Base-by-base conservation (phyloP, 192 early-diverging fungal species). In the Oehlia diaphana region DNA sequence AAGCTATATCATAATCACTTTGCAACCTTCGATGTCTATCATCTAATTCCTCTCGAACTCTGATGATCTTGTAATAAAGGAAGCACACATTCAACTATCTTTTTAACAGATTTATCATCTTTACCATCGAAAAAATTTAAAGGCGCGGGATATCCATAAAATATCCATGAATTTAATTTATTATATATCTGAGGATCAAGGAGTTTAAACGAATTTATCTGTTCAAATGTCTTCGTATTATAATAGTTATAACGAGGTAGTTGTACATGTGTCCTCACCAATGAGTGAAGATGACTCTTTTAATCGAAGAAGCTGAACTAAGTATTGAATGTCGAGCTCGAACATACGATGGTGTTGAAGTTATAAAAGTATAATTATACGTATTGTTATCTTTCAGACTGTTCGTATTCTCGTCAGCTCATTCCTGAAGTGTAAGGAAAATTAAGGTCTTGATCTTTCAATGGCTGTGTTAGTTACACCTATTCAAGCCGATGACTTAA, bases 21-120 rank as follows among this genome's bases (percentile, higher is more conserved):
- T 77, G 78, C 12, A 70, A 50, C 28, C 33, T 47, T 66, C 70
- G 58, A 84, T 82, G 4, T 77, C 79, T 35, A 79, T 79, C 31
- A 66, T 58, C 9, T 35, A 82, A 19, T 13, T 82, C 79, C 7
- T 82, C 68, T 33, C 76, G 75, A 58, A 4, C 61, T 83, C 97
- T 72, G 97, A 96, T 23, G 95, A 92, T 26, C 95, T 97, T 85
- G 93, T 98, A 31, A 95, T 58, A 58, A 58, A 6, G 53, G 7
- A 58, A 19, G 5, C 21, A 58, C 1, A 58, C 53, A 58, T 21
- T 58, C 53, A 58, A 58, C 53, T 19, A 19, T 19, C 3, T 58
- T 58, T 21, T 21, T 58, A 58, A 58, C 53, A 19, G 53, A 58
- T 7, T 58, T 58, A 58, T 58, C 53, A 19, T 58, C 53, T 19